Percentiles rank a stretch among this genome's conserved stretches.
phyloP scores from a whole-genome alignment of 495 filamentous ascomycete genomes.

The Penicillium waksmanii region DNA sequence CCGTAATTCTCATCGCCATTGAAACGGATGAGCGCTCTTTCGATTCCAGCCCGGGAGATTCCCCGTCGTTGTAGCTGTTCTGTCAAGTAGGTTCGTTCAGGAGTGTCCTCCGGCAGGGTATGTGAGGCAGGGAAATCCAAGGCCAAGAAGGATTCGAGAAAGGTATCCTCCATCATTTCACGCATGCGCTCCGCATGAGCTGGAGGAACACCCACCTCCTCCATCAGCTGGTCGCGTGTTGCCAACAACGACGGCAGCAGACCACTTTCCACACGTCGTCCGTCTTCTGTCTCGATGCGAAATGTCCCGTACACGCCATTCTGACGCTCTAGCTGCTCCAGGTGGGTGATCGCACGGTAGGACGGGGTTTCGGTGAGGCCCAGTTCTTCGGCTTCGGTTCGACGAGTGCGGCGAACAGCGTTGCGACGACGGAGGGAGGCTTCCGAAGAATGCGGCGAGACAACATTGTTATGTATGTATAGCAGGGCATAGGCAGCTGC shows the following conservation, averaged over 20 bases:
- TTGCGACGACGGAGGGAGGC: constrained; percentile 50
- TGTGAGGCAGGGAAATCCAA: constrained; percentile 49
- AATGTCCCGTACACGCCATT: constrained; percentile 55
- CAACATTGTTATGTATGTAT: constrained; percentile 47
- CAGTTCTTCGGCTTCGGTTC: constrained; percentile 33
- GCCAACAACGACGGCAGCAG: constrained; percentile 48
- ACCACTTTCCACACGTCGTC: constrained; percentile 50
- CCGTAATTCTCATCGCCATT: constrained; percentile 50
- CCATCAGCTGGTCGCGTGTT: constrained; percentile 52
- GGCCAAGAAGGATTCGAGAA: constrained; percentile 54
- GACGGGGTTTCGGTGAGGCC: constrained; percentile 39
- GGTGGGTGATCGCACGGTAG: constrained; percentile 45
- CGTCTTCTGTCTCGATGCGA: constrained; percentile 53
- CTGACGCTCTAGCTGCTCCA: constrained; percentile 49
- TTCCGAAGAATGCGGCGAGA: constrained; percentile 31
- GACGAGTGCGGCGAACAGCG: constrained; percentile 47
- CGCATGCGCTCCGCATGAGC: constrained; percentile 52
- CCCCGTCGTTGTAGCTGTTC: constrained; percentile 48
- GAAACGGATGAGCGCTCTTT: constrained; percentile 43
- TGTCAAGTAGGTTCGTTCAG: constrained; percentile 43
- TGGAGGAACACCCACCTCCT: constrained; percentile 44
- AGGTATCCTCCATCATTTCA: constrained; percentile 55
- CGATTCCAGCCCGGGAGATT: constrained; percentile 46
- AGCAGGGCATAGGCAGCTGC: constrained; percentile 53
- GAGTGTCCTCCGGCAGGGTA: constrained; percentile 33